A percentile compares a stretch with the other conserved stretches of the same genome.
phyloP scores from a whole-genome alignment of 352 stramenopile genomes.

The Stramenopiles sp. region DNA sequence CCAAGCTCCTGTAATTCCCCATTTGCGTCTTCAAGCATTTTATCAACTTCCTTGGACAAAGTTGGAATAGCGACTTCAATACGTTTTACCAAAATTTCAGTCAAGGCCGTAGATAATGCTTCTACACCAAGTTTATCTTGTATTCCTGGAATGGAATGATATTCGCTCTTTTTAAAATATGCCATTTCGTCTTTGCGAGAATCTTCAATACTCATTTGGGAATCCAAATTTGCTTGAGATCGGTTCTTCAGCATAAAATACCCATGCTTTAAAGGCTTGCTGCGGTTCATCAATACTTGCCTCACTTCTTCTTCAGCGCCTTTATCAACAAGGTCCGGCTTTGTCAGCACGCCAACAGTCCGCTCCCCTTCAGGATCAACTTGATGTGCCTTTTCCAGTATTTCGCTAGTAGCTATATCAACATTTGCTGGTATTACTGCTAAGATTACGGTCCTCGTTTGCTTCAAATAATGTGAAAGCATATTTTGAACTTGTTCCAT shows the following conservation, averaged over 20 bases:
- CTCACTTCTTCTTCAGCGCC: constrained; percentile 42
- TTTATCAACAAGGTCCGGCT: constrained; percentile 58
- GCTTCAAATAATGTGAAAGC: constrained; percentile 43
- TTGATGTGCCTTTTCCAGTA: constrained; percentile 40
- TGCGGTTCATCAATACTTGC: constrained; percentile 46
- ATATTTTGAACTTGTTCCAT: constrained; percentile 43
- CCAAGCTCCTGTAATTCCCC: no score
- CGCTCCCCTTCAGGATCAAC: constrained; percentile 40
- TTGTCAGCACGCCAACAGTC: constrained; percentile 61
- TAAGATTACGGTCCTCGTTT: constrained; percentile 54
- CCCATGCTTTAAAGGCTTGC: constrained; percentile 37
- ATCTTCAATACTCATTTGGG: constrained; percentile 35
- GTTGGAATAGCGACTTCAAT: no score
- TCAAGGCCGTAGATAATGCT: no score
- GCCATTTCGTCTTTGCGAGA: constrained; percentile 32
- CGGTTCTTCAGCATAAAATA: constrained; percentile 65
- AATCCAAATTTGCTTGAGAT: constrained; percentile 40
- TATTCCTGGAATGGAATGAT: no score
- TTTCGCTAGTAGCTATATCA: constrained; percentile 58
- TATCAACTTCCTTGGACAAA: no score
- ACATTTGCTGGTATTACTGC: constrained; percentile 53
- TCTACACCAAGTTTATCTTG: no score
- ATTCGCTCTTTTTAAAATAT: no score
- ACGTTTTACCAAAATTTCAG: no score
- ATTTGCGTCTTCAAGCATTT: no score